phyloP scores from a whole-genome alignment of 306 rosid species.

The Ormosia emarginata region DNA sequence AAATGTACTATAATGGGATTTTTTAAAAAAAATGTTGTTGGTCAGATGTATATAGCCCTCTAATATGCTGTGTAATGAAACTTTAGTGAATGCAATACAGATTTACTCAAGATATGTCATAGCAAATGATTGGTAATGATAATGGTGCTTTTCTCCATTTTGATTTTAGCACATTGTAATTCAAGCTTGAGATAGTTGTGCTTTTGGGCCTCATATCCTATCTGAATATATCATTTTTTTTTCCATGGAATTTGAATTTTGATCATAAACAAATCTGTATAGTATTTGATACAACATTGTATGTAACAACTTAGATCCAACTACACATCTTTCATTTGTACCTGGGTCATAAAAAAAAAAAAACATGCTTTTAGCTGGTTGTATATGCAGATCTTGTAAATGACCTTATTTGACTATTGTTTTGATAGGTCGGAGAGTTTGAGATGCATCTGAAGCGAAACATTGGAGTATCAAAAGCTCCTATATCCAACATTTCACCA shows the following conservation, averaged over 20 bases:
- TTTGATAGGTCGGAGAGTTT: constrained; percentile 70
- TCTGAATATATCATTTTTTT: neutral
- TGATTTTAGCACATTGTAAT: neutral
- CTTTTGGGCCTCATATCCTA: neutral
- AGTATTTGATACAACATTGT: neutral
- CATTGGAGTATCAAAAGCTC: constrained; percentile 52
- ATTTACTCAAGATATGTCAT: neutral
- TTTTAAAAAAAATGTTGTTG: neutral
- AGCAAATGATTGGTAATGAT: neutral
- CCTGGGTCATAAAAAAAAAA: neutral
- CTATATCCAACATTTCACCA: constrained; percentile 59
- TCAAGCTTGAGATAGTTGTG: neutral
- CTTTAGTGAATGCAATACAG: neutral
- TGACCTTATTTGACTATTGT: neutral
- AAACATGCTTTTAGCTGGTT: neutral
- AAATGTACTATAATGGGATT: neutral
- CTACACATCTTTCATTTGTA: neutral
- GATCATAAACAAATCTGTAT: neutral
- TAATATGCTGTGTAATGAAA: neutral
- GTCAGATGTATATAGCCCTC: neutral
- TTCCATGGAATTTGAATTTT: neutral
- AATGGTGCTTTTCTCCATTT: neutral
- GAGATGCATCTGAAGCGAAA: constrained; percentile 83
- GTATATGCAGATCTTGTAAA: neutral
- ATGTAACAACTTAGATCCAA: neutral